A percentile compares a stretch with the other conserved stretches of the same genome.
These are phyloP conservation scores for Fraxinus americana DNA, from an alignment of 257 asterid species.

Conservation along the genomic window DNA sequence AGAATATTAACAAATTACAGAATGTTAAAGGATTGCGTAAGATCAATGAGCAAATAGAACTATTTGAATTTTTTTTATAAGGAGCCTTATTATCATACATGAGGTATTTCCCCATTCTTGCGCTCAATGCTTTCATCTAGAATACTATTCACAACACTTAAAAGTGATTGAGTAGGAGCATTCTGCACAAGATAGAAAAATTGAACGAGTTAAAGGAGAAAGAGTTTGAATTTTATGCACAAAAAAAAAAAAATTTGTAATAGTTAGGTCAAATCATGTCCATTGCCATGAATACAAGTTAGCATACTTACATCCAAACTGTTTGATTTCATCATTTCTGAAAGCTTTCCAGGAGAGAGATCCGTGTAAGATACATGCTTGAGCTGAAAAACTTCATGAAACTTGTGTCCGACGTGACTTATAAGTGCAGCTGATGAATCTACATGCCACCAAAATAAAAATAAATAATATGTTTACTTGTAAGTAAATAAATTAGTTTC, in stretches of 20 bases:
- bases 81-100: slow-evolving; percentile 46
- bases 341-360: slow-evolving; percentile 69
- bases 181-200: slow-evolving; percentile 51
- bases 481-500: neutral
- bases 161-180: slow-evolving; percentile 92
- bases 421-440: slow-evolving; percentile 51
- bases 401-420: slow-evolving; percentile 62
- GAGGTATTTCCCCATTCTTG: slow-evolving; percentile 86
- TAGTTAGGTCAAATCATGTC: neutral
- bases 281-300: slow-evolving; percentile 12
- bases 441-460: slow-evolving; percentile 20
- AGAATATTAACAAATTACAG: slow-evolving; percentile 20
- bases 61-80: neutral
- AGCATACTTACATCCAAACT: slow-evolving; percentile 75
- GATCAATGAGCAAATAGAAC: neutral
- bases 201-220: slow-evolving; percentile 17
- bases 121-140: slow-evolving; percentile 83
- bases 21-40: slow-evolving; percentile 10
- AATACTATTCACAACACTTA: slow-evolving; percentile 78
- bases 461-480: neutral
- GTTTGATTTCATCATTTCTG: slow-evolving; percentile 91
- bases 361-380: slow-evolving; percentile 77
- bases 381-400: slow-evolving; percentile 83
- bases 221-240: neutral
- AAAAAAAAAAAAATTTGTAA: slow-evolving; percentile 18